phyloP scores from a whole-genome alignment of 495 filamentous ascomycete genomes.

The Amphirosellinia nigrospora region DNA sequence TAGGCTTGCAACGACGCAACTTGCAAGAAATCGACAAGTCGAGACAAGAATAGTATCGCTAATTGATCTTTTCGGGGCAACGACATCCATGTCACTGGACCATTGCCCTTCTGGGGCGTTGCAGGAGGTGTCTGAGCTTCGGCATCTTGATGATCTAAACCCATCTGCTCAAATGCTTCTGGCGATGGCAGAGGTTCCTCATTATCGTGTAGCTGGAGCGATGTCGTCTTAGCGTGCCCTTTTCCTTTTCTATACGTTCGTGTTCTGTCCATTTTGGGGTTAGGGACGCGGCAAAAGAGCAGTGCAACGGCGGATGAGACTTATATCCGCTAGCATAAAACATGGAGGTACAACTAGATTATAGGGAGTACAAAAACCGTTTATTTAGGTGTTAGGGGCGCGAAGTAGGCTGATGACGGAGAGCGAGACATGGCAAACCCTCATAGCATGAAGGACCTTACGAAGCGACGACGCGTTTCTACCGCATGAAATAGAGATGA shows the following conservation, averaged over 20 bases:
- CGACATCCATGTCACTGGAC: conserved; percentile 41
- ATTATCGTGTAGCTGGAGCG: conserved; percentile 18
- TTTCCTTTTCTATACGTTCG: neutral
- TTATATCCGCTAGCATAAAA: neutral
- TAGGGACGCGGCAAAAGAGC: neutral
- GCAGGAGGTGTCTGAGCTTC: conserved; percentile 5
- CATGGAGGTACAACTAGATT: neutral
- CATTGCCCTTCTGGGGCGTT: conserved; percentile 1
- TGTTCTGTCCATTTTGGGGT: neutral
- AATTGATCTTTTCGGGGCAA: conserved; percentile 54
- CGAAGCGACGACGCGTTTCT: neutral
- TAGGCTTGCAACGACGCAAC: conserved; percentile 59
- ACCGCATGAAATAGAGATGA: neutral
- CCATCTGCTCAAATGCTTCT: conserved; percentile 24
- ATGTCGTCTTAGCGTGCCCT: conserved; percentile 30
- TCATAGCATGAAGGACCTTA: neutral
- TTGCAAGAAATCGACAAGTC: conserved; percentile 57
- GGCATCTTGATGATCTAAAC: neutral
- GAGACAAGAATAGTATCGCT: conserved; percentile 53
- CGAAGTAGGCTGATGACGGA: conserved; percentile 1
- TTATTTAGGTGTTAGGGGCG: neutral
- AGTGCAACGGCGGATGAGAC: neutral
- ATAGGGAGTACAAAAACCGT: neutral
- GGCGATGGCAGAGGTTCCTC: conserved; percentile 19
- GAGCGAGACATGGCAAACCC: neutral